These are phyloP conservation scores for Sphaceloma murrayae DNA, from an alignment of 2,329 filamentous ascomycete species.

Conservation along the genomic window DNA sequence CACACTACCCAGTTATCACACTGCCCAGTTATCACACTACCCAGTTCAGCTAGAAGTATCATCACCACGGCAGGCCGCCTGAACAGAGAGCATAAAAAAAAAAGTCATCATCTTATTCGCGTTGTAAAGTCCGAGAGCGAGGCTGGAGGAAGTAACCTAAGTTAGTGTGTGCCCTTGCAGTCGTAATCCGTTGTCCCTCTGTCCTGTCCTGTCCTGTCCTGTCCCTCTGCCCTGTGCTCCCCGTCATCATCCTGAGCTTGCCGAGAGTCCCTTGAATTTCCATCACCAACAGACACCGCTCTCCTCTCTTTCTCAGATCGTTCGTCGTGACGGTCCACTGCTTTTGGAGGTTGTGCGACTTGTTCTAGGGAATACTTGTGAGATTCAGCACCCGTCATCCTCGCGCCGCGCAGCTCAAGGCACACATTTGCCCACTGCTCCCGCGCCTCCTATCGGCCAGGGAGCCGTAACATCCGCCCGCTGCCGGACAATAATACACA, in stretches of 20 bases:
- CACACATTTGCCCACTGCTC: too few relatives aligned
- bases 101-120: conserved; percentile 1
- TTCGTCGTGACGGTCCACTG: conserved; percentile 1
- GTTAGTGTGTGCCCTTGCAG: conserved; percentile 8
- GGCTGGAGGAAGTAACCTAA: conserved; percentile 14
- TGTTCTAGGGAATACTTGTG: too few relatives aligned
- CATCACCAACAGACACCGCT: conserved; percentile 5
- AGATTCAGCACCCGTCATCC: too few relatives aligned
- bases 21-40: too few relatives aligned
- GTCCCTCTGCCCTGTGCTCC: not conserved
- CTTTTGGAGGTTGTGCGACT: not conserved
- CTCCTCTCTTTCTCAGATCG: not conserved
- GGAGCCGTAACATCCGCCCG: conserved; percentile 14
- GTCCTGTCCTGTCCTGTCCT: too few relatives aligned
- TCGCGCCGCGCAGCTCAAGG: too few relatives aligned
- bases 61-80: too few relatives aligned
- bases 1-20: too few relatives aligned
- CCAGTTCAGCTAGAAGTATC: too few relatives aligned
- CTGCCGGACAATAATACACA: conserved; percentile 13
- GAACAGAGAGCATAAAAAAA: not conserved
- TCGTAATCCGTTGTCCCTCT: not conserved
- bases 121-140: conserved; percentile 11
- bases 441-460: conserved; percentile 7
- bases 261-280: conserved; percentile 9
- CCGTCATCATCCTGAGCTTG: conserved; percentile 13